These are phyloP conservation scores for Emericellopsis cladophorae DNA, from an alignment of 2,329 filamentous ascomycete species.

Conservation along the genomic window DNA sequence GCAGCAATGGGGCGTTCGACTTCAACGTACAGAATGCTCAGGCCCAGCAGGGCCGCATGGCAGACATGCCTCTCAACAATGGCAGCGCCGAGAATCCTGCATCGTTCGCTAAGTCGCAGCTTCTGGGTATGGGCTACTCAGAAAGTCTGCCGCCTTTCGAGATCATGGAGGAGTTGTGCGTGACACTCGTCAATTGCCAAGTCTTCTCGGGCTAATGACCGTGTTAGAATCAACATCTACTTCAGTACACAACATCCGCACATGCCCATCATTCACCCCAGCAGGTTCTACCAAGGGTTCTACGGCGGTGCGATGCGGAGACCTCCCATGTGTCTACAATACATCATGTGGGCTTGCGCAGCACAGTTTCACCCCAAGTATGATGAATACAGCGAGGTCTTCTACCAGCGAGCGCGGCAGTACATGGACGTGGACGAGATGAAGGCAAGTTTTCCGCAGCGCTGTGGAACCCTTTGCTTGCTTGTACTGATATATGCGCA, in stretches of 20 bases:
- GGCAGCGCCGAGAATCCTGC: background rate
- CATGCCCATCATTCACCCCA: conserved; percentile 66
- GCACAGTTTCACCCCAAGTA: conserved; percentile 64
- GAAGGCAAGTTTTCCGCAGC: conserved; percentile 35
- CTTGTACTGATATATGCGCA: conserved; percentile 7
- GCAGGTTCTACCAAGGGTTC: conserved; percentile 62
- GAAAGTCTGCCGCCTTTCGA: conserved; percentile 70
- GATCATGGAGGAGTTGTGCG: conserved; percentile 72
- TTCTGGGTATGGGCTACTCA: conserved; percentile 70
- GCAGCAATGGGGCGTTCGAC: background rate
- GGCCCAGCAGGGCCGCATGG: background rate
- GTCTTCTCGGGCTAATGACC: background rate
- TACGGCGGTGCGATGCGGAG: conserved; percentile 60
- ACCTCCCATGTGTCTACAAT: conserved; percentile 72
- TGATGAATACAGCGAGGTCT: conserved; percentile 55
- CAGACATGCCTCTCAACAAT: background rate
- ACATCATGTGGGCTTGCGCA: conserved; percentile 78
- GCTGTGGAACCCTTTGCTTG: background rate
- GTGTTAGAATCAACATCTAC: conserved; percentile 53
- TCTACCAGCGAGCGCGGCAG: conserved; percentile 71
- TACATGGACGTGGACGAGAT: conserved; percentile 79
- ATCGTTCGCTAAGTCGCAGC: conserved; percentile 13
- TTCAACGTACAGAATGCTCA: conserved; percentile 2
- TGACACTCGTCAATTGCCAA: conserved; percentile 3
- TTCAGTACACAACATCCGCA: conserved; percentile 64